Base-by-base conservation (phyloP, 2,329 filamentous ascomycete genomes). In the Leptosphaerulina australis region DNA sequence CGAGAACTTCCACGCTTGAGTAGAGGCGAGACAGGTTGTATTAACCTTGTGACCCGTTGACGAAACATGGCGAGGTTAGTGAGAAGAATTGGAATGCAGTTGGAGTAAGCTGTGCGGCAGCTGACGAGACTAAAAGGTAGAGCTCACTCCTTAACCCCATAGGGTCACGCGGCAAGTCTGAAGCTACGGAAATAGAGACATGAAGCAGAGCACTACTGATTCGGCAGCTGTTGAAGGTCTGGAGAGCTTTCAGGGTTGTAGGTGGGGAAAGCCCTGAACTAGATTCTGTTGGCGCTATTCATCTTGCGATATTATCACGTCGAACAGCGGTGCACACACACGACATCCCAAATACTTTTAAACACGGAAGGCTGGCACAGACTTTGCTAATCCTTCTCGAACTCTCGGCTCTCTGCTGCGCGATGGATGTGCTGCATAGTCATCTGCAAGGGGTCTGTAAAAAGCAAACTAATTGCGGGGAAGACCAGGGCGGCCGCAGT, bases 391-490 rank as follows among this genome's bases (percentile, higher is more conserved):
- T 60, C 59, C 51, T 59, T 38, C 26, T 34, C 18, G 18, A 37
- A 37, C 17, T 61, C 59, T 63, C 60, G 62, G 62, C 62, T 60
- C 66, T 65, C 56, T n/a, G 66, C 64, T 68, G 53, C 63, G 59
- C 66, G 59, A 60, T 62, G 65, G 40, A 47, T 47, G 44, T 47
- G 49, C 44, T 70, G 67, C 70, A 71, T 70, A 68, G 69, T 71
- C 65, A 69, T 64, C 69, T 71, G 69, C 71, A 73, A 70, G 70
- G 70, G 66, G 55, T 25, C 62, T 56, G 53, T 56, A 56, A 57
- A 60, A 64, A 64, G 62, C 59, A 68, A 60, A 64, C 58, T 51
- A 60, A 70, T 67, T 72, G 70, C 70, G 70, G 70, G 70, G 71
- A 71, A 72, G 58, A 55, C 60, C 46, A 66, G 58, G 62, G 58